These are phyloP conservation scores for Talaromyces sp. DNA, from an alignment of 2,329 filamentous ascomycete species.

Conservation along the genomic window DNA sequence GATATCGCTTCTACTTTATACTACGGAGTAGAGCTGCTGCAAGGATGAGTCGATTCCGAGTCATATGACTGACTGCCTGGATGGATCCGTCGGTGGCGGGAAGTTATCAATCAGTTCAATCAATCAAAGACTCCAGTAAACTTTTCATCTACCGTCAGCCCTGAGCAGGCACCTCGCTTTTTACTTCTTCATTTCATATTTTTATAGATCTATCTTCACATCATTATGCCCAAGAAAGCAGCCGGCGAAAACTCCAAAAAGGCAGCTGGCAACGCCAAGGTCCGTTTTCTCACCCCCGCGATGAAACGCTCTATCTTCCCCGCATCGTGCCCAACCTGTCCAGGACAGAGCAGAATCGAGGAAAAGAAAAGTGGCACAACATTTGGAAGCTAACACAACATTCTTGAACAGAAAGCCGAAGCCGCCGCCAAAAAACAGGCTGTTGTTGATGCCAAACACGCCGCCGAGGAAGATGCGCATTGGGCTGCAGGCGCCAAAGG, in stretches of 20 bases:
- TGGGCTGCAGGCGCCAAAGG: slow-evolving; percentile 85
- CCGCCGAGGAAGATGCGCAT: slow-evolving; percentile 63
- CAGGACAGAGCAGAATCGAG: not conserved
- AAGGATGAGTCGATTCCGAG: not conserved
- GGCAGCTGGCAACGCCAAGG: slow-evolving; percentile 69
- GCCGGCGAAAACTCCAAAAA: slow-evolving; percentile 78
- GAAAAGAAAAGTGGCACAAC: not conserved
- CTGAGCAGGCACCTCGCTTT: not conserved
- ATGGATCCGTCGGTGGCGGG: not conserved
- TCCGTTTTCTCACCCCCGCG: slow-evolving; percentile 22
- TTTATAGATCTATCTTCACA: not conserved
- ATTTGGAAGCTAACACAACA: slow-evolving; percentile 11
- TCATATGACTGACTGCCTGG: not conserved
- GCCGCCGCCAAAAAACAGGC: slow-evolving; percentile 75
- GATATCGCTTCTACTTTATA: not conserved
- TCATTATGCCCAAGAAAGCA: slow-evolving; percentile 65
- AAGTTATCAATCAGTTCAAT: not conserved
- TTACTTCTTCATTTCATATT: not conserved
- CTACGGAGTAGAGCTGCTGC: not conserved
- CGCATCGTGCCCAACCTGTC: not conserved
- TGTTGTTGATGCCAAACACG: slow-evolving; percentile 59
- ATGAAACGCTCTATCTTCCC: slow-evolving; percentile 13
- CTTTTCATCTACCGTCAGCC: not conserved
- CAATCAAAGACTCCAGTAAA: not conserved
- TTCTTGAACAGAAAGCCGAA: slow-evolving; percentile 69